A percentile compares a stretch with the other conserved stretches of the same genome.
These are phyloP conservation scores for Neurospora sp. DNA, from an alignment of 495 filamentous ascomycete genomes.

Conservation along the genomic window DNA sequence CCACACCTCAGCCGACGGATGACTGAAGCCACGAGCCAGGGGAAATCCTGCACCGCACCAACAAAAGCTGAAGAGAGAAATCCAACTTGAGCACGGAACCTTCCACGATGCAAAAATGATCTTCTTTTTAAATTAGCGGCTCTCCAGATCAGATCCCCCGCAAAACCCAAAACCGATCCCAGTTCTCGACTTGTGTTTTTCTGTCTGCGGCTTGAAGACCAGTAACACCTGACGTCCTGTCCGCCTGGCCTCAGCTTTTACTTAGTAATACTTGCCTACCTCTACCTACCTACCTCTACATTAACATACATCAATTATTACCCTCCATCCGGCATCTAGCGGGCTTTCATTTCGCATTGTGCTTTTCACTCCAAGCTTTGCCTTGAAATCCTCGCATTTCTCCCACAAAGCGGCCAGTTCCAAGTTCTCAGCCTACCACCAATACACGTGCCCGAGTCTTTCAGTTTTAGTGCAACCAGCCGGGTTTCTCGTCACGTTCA, in stretches of 20 bases:
- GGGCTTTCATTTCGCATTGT: background rate
- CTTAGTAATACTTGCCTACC: background rate
- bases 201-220: background rate
- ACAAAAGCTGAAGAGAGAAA: background rate
- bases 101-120: background rate
- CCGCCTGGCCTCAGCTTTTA: background rate
- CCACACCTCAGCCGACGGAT: background rate
- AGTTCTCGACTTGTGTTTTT: background rate
- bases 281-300: background rate
- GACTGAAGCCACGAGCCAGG: background rate
- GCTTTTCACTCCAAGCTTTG: background rate
- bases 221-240: background rate
- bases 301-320: background rate
- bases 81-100: background rate
- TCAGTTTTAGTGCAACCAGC: background rate
- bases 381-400: background rate
- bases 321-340: background rate
- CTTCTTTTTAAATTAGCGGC: background rate
- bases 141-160: background rate
- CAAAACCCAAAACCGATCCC: background rate
- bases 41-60: background rate
- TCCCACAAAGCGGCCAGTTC: background rate
- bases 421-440: background rate
- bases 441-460: background rate
- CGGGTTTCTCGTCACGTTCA: background rate